Evolutionary conservation across 2,329 filamentous ascomycete species (phyloP).

Genomic region (Trichoderma cornu-damae): DNA sequence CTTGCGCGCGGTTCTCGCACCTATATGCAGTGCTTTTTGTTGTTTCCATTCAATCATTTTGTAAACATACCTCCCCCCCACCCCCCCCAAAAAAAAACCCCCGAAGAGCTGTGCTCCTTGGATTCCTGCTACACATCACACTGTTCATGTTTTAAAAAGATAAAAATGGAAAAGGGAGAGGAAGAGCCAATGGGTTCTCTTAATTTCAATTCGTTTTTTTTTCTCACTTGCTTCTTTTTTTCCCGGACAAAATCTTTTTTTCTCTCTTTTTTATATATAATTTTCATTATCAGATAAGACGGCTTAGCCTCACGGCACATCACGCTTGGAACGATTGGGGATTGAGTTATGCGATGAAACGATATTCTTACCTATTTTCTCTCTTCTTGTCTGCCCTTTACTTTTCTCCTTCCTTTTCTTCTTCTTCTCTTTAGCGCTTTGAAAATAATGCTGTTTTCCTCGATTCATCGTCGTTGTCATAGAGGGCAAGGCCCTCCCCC

Average conservation of each 20-base stretch:
- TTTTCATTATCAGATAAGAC: constrained; percentile 33
- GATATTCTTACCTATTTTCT: constrained; percentile 24
- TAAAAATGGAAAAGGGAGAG: not conserved
- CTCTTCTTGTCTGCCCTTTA: constrained; percentile 1
- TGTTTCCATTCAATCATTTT: not conserved
- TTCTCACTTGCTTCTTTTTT: not conserved
- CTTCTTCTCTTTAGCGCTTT: not conserved
- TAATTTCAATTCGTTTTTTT: constrained; percentile 8
- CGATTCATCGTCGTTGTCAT: not conserved
- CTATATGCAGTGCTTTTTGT: not conserved
- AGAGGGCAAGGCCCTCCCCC: not conserved
- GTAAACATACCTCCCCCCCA: not conserved
- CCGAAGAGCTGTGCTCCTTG: constrained; percentile 7
- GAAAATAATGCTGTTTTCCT: not conserved
- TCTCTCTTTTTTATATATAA: not conserved
- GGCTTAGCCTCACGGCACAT: constrained; percentile 38
- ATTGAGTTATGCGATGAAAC: constrained; percentile 17
- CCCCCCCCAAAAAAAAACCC: not conserved
- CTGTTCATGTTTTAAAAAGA: not conserved
- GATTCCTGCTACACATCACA: not conserved
- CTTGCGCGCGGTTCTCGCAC: not conserved
- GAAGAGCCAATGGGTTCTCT: not conserved
- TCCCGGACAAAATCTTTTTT: not conserved
- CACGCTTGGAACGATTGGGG: constrained; percentile 24
- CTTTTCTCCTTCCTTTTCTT: not conserved